These are phyloP conservation scores for Chenopodium quinoa DNA, from an alignment of 148 eudicot genomes.

Conservation along the genomic window DNA sequence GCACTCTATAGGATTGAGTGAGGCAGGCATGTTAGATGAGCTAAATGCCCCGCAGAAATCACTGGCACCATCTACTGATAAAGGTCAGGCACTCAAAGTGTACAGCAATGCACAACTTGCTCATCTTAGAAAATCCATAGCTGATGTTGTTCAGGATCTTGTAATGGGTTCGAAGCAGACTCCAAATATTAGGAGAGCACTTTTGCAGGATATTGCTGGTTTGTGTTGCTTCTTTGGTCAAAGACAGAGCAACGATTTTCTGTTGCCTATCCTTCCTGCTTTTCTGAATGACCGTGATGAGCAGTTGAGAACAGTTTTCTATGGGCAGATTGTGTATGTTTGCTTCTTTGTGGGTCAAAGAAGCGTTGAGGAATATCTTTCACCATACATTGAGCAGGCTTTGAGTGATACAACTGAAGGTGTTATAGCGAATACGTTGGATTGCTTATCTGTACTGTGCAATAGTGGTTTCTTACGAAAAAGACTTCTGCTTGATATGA, in stretches of 20 bases:
- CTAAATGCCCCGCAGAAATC: conserved; percentile 47
- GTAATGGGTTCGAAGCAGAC: conserved; percentile 99
- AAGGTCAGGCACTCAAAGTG: conserved; percentile 48
- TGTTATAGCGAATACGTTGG: conserved; percentile 83
- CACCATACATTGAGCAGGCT: conserved; percentile 91
- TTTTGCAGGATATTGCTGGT: conserved; percentile 82
- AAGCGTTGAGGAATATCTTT: conserved; percentile 95
- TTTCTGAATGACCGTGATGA: conserved; percentile 93
- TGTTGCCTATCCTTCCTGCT: conserved; percentile 94
- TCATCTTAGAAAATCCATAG: conserved; percentile 80
- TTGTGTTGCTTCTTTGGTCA: conserved; percentile 97
- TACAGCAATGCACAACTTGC: conserved; percentile 72
- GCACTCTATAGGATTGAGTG: conserved; percentile 86
- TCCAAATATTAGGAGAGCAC: conserved; percentile 96
- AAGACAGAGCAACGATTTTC: conserved; percentile 82
- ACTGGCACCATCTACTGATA: conserved; percentile 39
- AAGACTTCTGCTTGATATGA: conserved; percentile 79
- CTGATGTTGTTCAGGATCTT: conserved; percentile 95
- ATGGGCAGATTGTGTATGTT: conserved; percentile 81
- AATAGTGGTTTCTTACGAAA: conserved; percentile 74
- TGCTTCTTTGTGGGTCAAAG: conserved; percentile 97
- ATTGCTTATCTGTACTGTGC: conserved; percentile 80
- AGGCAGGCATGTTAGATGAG: conserved; percentile 86
- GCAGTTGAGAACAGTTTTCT: conserved; percentile 86
- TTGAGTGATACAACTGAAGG: conserved; percentile 83